Percentiles rank a stretch among this genome's conserved stretches.
These are phyloP conservation scores for Labyrinthula sp. DNA, from an alignment of 352 stramenopile genomes.

Conservation along the genomic window DNA sequence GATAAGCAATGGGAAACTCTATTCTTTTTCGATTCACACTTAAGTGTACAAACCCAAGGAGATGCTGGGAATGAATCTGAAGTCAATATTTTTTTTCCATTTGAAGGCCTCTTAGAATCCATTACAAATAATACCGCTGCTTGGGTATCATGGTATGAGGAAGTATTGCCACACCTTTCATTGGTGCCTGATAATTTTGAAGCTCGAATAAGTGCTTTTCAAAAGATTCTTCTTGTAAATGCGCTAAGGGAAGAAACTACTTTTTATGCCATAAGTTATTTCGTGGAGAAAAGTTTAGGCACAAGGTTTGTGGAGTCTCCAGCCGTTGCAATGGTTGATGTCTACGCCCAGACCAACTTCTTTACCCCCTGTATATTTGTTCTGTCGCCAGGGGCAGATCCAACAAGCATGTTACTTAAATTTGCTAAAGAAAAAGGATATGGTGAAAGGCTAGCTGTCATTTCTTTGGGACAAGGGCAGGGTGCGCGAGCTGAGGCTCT, in stretches of 20 bases:
- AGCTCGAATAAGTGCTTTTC: slow-evolving; percentile 33
- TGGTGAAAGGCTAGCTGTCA: slow-evolving; percentile 52
- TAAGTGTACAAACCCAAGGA: too few species aligned
- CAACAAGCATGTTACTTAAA: slow-evolving; percentile 66
- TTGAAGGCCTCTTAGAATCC: slow-evolving; percentile 35
- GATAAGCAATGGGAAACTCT: slow-evolving; percentile 25
- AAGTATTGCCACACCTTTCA: slow-evolving; percentile 28
- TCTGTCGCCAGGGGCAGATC: slow-evolving; percentile 62
- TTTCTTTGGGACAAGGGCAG: slow-evolving; percentile 71
- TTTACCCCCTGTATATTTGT: slow-evolving; percentile 78
- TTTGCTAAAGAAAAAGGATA: slow-evolving; percentile 62
- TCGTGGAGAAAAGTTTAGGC: slow-evolving; percentile 63
- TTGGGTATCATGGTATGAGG: slow-evolving; percentile 36
- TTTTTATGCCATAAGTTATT: slow-evolving; percentile 50
- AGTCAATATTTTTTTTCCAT: slow-evolving; percentile 12
- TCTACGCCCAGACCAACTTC: slow-evolving; percentile 65
- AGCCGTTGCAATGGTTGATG: slow-evolving; percentile 66
- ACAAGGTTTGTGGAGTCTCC: slow-evolving; percentile 57
- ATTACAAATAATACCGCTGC: slow-evolving; percentile 11
- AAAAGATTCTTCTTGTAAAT: slow-evolving; percentile 37
- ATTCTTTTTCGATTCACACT: slow-evolving; percentile 12
- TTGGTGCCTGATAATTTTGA: slow-evolving; percentile 40
- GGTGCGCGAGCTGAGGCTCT: slow-evolving; percentile 61
- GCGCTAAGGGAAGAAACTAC: slow-evolving; percentile 63
- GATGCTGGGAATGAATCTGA: too few species aligned